These are phyloP conservation scores for Crithidia expoeki DNA, from an alignment of 208 protist genomes.

Conservation along the genomic window DNA sequence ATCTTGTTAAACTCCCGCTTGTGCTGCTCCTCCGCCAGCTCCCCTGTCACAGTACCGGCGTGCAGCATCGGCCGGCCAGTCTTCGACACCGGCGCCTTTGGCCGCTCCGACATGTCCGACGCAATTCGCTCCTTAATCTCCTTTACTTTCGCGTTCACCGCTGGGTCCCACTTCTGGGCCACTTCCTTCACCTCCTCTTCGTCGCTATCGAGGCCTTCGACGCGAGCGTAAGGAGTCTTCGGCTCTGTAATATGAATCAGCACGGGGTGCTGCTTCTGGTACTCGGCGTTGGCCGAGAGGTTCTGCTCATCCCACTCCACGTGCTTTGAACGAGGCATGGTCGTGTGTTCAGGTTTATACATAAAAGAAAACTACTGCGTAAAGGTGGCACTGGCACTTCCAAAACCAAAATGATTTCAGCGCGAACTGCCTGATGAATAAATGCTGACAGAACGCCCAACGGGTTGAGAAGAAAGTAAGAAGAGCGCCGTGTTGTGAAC, in stretches of 20 bases:
- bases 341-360: background rate
- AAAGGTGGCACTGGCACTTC: background rate
- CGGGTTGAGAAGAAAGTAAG: no score
- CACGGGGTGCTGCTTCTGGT: slow-evolving; percentile 81
- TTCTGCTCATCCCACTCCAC: slow-evolving; percentile 89
- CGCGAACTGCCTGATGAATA: no score
- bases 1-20: slow-evolving; percentile 73
- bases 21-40: slow-evolving; percentile 56
- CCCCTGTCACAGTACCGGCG: slow-evolving; percentile 49
- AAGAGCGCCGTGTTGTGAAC: no score
- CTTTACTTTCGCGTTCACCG: slow-evolving; percentile 66
- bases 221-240: slow-evolving; percentile 83
- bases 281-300: slow-evolving; percentile 80
- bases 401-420: slow-evolving; percentile 5
- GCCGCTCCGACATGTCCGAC: slow-evolving; percentile 28
- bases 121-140: slow-evolving; percentile 63
- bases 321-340: slow-evolving; percentile 36
- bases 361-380: background rate
- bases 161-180: slow-evolving; percentile 60
- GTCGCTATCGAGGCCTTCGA: slow-evolving; percentile 31
- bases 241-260: slow-evolving; percentile 88
- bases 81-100: slow-evolving; percentile 57
- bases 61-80: slow-evolving; percentile 71
- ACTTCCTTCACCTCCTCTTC: slow-evolving; percentile 29
- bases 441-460: no score